phyloP scores from a whole-genome alignment of 495 filamentous ascomycete genomes.

The Penicillium paradoxum region DNA sequence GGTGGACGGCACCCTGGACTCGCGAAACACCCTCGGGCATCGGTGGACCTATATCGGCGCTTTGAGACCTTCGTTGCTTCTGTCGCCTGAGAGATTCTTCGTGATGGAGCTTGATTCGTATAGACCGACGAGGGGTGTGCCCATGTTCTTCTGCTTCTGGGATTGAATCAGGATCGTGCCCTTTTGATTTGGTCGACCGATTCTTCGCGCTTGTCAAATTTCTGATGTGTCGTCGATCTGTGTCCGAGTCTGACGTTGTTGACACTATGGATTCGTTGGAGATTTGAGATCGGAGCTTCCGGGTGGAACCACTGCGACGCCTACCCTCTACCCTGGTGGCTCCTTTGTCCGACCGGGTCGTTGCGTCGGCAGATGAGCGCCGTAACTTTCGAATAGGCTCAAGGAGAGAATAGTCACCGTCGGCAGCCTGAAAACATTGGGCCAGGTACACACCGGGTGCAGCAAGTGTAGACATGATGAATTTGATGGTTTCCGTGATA shows the following conservation, averaged over 20 bases:
- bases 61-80: conserved; percentile 45
- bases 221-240: conserved; percentile 28
- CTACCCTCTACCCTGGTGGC: conserved; percentile 23
- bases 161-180: conserved; percentile 28
- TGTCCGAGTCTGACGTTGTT: conserved; percentile 47
- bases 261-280: conserved; percentile 40
- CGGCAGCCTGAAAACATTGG: conserved; percentile 72
- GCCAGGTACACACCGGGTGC: conserved; percentile 76
- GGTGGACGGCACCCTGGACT: conserved; percentile 29
- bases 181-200: conserved; percentile 52
- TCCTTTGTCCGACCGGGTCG: conserved; percentile 27
- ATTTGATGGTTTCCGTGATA: conserved; percentile 63
- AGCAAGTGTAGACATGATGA: conserved; percentile 70
- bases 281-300: conserved; percentile 30
- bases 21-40: conserved; percentile 29
- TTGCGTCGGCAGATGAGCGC: conserved; percentile 29
- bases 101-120: conserved; percentile 84
- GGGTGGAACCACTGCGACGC: conserved; percentile 34
- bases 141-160: conserved; percentile 43
- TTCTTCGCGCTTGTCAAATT: conserved; percentile 22
- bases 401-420: conserved; percentile 71
- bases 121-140: conserved; percentile 69
- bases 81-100: conserved; percentile 60
- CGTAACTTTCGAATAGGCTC: conserved; percentile 56
- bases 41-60: conserved; percentile 28